Evolutionary conservation across 2,329 filamentous ascomycete genomes (phyloP).

Genomic region (Ceratocystis papillata): DNA sequence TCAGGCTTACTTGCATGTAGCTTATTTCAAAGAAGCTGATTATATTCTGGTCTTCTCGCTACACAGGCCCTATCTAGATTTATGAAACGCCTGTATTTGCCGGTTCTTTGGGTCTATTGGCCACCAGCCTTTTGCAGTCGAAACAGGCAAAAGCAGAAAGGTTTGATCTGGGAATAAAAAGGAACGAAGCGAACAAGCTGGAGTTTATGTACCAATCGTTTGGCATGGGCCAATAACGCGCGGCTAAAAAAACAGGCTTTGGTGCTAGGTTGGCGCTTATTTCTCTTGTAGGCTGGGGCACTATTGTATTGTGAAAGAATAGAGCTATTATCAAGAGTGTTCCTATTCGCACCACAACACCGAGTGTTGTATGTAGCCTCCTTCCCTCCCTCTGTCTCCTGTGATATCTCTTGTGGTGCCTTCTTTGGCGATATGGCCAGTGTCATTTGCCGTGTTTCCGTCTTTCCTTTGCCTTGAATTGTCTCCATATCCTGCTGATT

Average conservation of each 20-base stretch:
- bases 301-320: neutral
- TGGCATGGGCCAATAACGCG: neutral
- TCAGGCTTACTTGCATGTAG: neutral
- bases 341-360: no score
- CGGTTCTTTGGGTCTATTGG: neutral
- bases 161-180: neutral
- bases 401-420: no score
- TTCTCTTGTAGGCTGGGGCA: neutral
- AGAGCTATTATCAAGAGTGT: no score
- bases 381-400: no score
- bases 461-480: no score
- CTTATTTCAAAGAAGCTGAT: neutral
- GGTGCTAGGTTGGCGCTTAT: neutral
- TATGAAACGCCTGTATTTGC: neutral
- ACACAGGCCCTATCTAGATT: neutral
- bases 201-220: no score
- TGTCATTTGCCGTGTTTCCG: no score
- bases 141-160: neutral
- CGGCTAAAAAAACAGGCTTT: neutral
- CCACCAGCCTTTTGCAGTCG: neutral
- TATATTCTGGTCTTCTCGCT: neutral
- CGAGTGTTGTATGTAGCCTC: no score
- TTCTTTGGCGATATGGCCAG: no score
- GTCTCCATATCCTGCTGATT: no score
- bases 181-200: neutral